Conservation (phyloP, 345 rosid genomes). For the Lepidium didymum region DNA sequence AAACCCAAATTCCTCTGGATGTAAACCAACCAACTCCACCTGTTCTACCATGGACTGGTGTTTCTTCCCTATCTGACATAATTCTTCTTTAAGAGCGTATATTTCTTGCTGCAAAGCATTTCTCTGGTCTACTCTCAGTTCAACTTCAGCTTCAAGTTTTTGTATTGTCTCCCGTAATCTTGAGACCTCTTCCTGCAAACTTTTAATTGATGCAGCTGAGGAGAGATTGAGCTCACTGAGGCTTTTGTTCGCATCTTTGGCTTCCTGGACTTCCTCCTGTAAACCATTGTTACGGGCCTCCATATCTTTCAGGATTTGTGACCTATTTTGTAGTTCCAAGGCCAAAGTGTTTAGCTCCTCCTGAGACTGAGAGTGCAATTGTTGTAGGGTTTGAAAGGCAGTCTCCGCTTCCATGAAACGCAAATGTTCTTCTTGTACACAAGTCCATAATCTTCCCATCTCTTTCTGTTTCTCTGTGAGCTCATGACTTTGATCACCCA, state of each 20-base stretch:
- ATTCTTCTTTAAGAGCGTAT: slow-evolving; percentile 90
- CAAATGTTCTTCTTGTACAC: slow-evolving; percentile 80
- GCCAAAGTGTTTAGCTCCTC: slow-evolving; percentile 80
- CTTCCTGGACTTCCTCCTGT: slow-evolving; percentile 48
- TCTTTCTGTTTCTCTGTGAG: slow-evolving; percentile 86
- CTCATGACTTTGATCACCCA: slow-evolving; percentile 62
- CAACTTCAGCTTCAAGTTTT: slow-evolving; percentile 92
- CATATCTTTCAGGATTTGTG: slow-evolving; percentile 56
- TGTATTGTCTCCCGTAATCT: slow-evolving; percentile 59
- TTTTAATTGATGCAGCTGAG: slow-evolving; percentile 59
- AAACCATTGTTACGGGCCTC: slow-evolving; percentile 53
- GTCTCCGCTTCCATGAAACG: slow-evolving; percentile 95
- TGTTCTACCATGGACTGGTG: slow-evolving; percentile 54
- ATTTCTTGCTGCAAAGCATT: slow-evolving; percentile 98
- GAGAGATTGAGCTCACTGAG: slow-evolving; percentile 61
- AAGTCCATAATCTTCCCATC: slow-evolving; percentile 74
- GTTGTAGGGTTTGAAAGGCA: slow-evolving; percentile 93
- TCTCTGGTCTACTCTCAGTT: slow-evolving; percentile 76
- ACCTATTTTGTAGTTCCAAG: slow-evolving; percentile 51
- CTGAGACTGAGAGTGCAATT: slow-evolving; percentile 91
- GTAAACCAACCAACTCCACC: slow-evolving; percentile 64
- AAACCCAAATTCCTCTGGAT: slow-evolving; percentile 51
- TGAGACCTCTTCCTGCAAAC: slow-evolving; percentile 63
- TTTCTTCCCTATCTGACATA: slow-evolving; percentile 65
- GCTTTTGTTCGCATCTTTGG: slow-evolving; percentile 47